These are phyloP conservation scores for Claviceps humidiphila DNA, from an alignment of 2,329 filamentous ascomycete genomes.

Conservation along the genomic window DNA sequence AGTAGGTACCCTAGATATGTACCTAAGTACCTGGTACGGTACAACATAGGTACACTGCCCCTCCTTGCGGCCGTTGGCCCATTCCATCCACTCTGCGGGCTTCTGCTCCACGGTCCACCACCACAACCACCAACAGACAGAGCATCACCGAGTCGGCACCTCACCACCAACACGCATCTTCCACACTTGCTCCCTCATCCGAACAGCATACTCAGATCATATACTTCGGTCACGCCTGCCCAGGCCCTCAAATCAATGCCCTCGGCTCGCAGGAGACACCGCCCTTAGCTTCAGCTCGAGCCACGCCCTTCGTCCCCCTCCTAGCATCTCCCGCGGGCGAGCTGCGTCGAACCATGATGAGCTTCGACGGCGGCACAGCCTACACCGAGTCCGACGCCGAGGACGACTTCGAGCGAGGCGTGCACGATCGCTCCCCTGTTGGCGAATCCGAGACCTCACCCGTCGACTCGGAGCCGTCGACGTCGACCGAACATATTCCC, in stretches of 20 bases:
- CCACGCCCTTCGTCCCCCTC: neutral
- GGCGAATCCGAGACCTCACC: constrained; percentile 57
- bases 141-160: neutral
- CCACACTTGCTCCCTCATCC: neutral
- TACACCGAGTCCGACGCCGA: constrained; percentile 73
- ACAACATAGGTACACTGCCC: too few species aligned
- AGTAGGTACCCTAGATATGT: too few species aligned
- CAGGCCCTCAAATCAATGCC: neutral
- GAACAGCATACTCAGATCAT: neutral
- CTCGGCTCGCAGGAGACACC: neutral
- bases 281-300: neutral
- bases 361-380: constrained; percentile 51
- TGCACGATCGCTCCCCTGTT: constrained; percentile 53
- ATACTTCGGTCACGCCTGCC: neutral
- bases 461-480: constrained; percentile 59
- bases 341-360: constrained; percentile 28
- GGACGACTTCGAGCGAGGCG: constrained; percentile 69
- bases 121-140: neutral
- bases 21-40: too few species aligned
- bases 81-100: too few species aligned
- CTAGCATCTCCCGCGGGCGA: neutral
- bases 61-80: too few species aligned
- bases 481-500: constrained; percentile 60
- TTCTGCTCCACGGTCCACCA: neutral
- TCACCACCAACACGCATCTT: neutral